Percentiles rank a stretch among this genome's conserved stretches.
phyloP scores from a whole-genome alignment of 2,329 filamentous ascomycete species.

The Colletotrichum spinosum region DNA sequence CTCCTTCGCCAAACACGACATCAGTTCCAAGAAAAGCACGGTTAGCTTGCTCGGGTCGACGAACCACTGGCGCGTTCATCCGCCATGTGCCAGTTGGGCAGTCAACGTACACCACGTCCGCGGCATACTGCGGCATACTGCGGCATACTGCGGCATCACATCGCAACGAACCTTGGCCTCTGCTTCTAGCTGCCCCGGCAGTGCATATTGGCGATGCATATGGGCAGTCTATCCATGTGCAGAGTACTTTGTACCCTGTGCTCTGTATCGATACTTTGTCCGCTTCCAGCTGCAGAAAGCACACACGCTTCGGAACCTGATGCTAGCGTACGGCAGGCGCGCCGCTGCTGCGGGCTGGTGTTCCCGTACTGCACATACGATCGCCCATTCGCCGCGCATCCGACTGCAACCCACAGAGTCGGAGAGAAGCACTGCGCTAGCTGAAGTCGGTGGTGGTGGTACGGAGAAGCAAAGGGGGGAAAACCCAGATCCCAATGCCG shows the following conservation, averaged over 20 bases:
- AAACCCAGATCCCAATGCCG: constrained; percentile 26
- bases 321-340: constrained; percentile 1
- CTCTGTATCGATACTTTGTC: no score
- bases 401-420: constrained; percentile 26
- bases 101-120: no score
- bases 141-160: constrained; percentile 2
- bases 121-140: neutral
- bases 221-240: no score
- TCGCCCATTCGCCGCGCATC: constrained; percentile 31
- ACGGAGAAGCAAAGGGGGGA: neutral
- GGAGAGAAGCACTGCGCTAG: neutral
- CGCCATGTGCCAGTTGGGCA: neutral
- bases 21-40: neutral
- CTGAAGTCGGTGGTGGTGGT: neutral
- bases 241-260: no score
- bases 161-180: neutral
- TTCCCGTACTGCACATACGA: constrained; percentile 28
- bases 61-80: constrained; percentile 14
- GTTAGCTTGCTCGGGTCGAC: constrained; percentile 26
- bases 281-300: no score
- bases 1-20: neutral
- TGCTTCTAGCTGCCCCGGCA: no score
- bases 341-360: constrained; percentile 18
- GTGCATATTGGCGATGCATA: no score
- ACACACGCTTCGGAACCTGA: neutral